Evolutionary conservation across 352 stramenopile genomes (phyloP), one percentile per base, ranked within the genome.

Genomic region (Aphanomyces astaci): DNA sequence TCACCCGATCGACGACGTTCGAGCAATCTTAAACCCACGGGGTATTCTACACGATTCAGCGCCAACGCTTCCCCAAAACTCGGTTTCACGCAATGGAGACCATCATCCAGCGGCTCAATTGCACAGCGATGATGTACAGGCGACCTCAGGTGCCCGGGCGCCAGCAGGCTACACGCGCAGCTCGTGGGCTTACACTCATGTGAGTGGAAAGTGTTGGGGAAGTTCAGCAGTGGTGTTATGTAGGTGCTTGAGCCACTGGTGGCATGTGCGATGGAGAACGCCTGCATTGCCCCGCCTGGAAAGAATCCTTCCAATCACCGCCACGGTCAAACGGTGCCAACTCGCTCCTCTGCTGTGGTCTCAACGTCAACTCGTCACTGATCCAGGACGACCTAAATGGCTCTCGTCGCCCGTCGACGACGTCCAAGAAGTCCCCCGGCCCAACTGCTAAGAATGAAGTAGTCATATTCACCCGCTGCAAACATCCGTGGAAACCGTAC

Each of bases 1-100:
- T 13, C 52, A 49, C 22, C 48, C 63, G 27, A 48, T 72, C 10
- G 46, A 74, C 32, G 70, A 40, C 7, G 7, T 69, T 30, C 27
- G 51, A 22, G 3, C 5, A 11, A 39, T 51, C 15, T 28, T 73
- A 19, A 19, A 22, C 11, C 7, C 33, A 46, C 19, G 53, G 53
- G 15, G 55, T 43, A 5, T 45, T 64, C 49, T 64, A 64, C 55
- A 64, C 55, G 5, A 25, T 64, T 25, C 24, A 64, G n/a, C 55
- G 55, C 4, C 55, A 64, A n/a, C 33, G 40, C 17, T 64, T 64
- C 28, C 55, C 55, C 55, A 64, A 64, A 19, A 64, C 53, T 7
- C 53, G 53, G 19, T 62, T 62, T 19, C 53, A 62, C 33, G 7
- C 53, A 4, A 24, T 31, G 15, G 53, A 22, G 19, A 62, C 53